A percentile compares a stretch with the other conserved stretches of the same genome.
Conservation (phyloP, 257 asterid genomes). For the Solanum tarapatanum region DNA sequence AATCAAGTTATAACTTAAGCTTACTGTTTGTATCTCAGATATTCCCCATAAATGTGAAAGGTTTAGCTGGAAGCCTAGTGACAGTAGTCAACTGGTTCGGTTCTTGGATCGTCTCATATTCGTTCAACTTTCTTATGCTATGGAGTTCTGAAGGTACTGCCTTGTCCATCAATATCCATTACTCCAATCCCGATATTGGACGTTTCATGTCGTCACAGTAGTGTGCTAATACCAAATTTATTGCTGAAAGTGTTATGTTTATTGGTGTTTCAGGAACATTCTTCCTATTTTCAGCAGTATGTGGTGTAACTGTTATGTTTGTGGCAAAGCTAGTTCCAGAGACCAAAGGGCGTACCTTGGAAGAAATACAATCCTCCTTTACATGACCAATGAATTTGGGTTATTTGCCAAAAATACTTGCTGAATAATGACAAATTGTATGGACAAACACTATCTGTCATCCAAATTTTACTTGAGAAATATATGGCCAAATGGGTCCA, state of each 20-base stretch:
- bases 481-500: no score
- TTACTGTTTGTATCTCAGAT: slow-evolving; percentile 28
- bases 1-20: neutral
- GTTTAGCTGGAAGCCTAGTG: slow-evolving; percentile 77
- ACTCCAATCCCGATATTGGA: neutral
- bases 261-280: slow-evolving; percentile 52
- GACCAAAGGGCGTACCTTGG: slow-evolving; percentile 70
- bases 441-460: no score
- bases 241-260: neutral
- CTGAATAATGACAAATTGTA: no score
- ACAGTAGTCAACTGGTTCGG: slow-evolving; percentile 79
- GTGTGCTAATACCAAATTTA: neutral
- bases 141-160: slow-evolving; percentile 73
- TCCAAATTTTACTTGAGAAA: no score
- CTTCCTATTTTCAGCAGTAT: slow-evolving; percentile 42
- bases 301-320: slow-evolving; percentile 54
- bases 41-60: slow-evolving; percentile 84
- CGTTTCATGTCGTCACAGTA: neutral
- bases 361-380: slow-evolving; percentile 67
- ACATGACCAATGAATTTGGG: neutral
- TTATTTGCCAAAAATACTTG: no score
- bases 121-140: slow-evolving; percentile 55
- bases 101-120: slow-evolving; percentile 70
- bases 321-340: slow-evolving; percentile 60
- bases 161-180: neutral